phyloP scores from a whole-genome alignment of 768 basidiomycete species.

The Suillus sp. region DNA sequence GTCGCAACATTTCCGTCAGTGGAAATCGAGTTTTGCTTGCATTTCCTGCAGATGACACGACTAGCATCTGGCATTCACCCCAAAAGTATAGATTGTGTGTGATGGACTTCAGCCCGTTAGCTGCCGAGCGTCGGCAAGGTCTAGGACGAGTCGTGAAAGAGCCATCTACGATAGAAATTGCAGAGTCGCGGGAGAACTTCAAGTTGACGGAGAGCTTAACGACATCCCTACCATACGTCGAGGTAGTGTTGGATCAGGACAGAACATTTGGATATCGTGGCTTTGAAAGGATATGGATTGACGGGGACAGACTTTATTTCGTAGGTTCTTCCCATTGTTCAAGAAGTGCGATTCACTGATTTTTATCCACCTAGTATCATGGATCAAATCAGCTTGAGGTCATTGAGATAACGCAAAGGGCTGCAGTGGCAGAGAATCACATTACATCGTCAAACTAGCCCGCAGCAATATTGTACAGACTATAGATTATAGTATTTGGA shows the following conservation, averaged over 20 bases:
- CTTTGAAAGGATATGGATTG: background rate
- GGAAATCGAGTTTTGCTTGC: background rate
- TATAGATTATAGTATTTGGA: background rate
- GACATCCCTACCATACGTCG: background rate
- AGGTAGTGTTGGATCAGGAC: background rate
- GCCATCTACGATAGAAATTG: slow-evolving; percentile 4
- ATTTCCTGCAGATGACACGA: background rate
- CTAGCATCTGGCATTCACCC: background rate
- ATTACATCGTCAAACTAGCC: background rate
- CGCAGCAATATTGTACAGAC: background rate
- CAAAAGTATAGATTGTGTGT: background rate
- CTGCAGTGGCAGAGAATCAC: background rate
- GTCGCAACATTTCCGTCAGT: background rate
- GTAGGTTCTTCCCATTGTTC: background rate
- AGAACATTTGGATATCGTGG: background rate
- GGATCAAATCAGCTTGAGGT: background rate
- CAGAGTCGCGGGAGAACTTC: background rate
- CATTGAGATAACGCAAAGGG: background rate
- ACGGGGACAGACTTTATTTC: slow-evolving; percentile 1
- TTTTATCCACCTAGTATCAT: background rate
- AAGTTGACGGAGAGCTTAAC: background rate
- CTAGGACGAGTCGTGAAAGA: background rate
- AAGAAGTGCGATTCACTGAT: background rate
- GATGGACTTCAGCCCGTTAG: slow-evolving; percentile 5
- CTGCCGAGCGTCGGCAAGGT: slow-evolving; percentile 1